Base-by-base conservation (phyloP, 176 grass and related monocot genomes). In the Rhynchospora tenuis region DNA sequence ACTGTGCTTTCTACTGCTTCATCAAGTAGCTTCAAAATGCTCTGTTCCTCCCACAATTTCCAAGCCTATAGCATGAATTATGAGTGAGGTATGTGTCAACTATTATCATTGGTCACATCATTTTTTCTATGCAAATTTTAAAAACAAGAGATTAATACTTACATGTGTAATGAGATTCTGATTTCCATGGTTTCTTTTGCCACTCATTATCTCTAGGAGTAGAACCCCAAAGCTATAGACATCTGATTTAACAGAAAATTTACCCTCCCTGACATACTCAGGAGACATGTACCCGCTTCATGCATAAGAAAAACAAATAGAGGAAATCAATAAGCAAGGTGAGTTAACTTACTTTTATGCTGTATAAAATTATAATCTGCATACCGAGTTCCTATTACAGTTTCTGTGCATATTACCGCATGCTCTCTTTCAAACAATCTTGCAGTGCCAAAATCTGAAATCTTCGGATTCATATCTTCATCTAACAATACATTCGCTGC, bases 361-460 rank as follows among this genome's bases (percentile, higher is more conserved):
- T 65, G 24, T 3, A 5, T 15, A 19, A 1, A 43, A 44, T 12
- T 54, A 28, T 5, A 77, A 77, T 16, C 46, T 55, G 2, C 31
- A 55, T 91, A 91, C 90, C 6, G 19, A 61, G 90, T 94, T 27
- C 84, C 88, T 42, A 92, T 78, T 9, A 89, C 85, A 12, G n/a
- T 91, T 3, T 24, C 56, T 0, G 88, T 94, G 73, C 84, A 62
- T n/a, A 76, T 78, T 13, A 91, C 83, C 1, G 61, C 47, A 1
- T 43, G 80, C 3, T 77, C 67, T 7, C 42, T 13, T 42, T 29
- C 79, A 68, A 94, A 89, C 7, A 42, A 45, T 77, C 54, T 85
- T 9, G 87, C 92, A 19, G 85, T 91, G 16, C 92, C 89, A 2
- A 94, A 94, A 54, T 94, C 88, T 0, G 92, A 91, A 69, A 94